Evolutionary conservation across 2,329 filamentous ascomycete species (phyloP).

Genomic region (Parastagonospora nodorum): DNA sequence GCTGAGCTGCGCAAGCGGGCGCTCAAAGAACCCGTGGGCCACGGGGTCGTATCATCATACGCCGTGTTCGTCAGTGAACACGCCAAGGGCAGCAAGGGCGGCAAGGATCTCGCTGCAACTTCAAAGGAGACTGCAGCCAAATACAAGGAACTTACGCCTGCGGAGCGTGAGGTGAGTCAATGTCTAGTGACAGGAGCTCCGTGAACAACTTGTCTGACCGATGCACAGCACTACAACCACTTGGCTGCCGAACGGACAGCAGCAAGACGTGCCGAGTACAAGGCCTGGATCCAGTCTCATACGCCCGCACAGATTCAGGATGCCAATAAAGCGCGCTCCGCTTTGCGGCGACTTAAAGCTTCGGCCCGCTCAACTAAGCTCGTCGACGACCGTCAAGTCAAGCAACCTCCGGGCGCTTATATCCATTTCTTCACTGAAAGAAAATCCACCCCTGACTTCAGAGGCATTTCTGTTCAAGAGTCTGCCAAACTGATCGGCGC

Average conservation of each 20-base stretch:
- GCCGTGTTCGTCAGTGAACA: constrained; percentile 34
- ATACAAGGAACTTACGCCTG: constrained; percentile 37
- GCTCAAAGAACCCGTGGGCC: constrained; percentile 38
- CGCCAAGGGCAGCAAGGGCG: not conserved
- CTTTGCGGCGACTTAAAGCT: constrained; percentile 32
- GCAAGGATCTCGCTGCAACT: not conserved
- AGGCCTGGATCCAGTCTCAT: constrained; percentile 60
- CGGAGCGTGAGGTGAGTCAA: constrained; percentile 43
- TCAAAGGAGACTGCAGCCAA: constrained; percentile 7
- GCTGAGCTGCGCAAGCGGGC: constrained; percentile 45
- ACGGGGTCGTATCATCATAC: constrained; percentile 18
- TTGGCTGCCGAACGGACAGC: constrained; percentile 54
- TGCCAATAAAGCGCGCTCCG: constrained; percentile 63
- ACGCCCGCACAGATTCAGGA: constrained; percentile 62
- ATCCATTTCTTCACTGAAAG: constrained; percentile 54
- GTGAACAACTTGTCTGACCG: constrained; percentile 2
- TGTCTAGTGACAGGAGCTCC: not conserved
- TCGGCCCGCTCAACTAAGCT: constrained; percentile 40
- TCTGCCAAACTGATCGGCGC: constrained; percentile 45
- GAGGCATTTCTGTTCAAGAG: constrained; percentile 51
- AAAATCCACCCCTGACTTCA: constrained; percentile 55
- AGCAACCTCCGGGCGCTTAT: constrained; percentile 48
- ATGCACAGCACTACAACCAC: constrained; percentile 58
- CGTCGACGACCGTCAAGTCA: constrained; percentile 60
- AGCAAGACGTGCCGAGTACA: constrained; percentile 51